Conservation (phyloP, 202 grass and related monocot species). For the Eragrostis tef region DNA sequence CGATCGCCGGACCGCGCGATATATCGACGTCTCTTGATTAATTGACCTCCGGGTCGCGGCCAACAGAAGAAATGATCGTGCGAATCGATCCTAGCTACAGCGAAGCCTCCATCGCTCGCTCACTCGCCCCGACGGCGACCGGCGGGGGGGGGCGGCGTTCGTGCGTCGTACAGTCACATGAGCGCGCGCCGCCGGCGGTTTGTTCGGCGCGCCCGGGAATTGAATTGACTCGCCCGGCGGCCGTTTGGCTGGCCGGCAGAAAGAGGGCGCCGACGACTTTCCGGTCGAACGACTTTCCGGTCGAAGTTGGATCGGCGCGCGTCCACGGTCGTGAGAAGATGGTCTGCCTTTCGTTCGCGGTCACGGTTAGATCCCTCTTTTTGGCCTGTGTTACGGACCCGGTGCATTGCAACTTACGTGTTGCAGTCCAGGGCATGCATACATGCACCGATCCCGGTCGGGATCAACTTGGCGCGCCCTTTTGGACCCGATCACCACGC, state of each 20-base stretch:
- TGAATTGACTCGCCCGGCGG: conserved; percentile 8
- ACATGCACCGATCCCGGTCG: too few species aligned
- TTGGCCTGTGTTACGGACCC: too few species aligned
- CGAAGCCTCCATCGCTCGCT: too few species aligned
- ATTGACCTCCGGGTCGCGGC: background rate
- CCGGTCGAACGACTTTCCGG: too few species aligned
- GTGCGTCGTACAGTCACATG: background rate
- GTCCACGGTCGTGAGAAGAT: too few species aligned
- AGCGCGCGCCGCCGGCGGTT: background rate
- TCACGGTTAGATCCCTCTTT: too few species aligned
- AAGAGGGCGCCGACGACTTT: background rate
- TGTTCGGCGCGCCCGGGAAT: background rate
- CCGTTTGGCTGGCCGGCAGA: background rate
- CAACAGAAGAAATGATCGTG: conserved; percentile 18
- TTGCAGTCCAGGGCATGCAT: too few species aligned
- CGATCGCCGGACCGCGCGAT: background rate
- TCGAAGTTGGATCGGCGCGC: too few species aligned
- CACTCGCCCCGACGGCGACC: background rate
- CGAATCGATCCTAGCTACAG: background rate
- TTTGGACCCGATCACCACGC: conserved; percentile 12
- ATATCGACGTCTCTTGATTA: background rate
- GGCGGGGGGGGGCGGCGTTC: background rate
- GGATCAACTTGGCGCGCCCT: background rate
- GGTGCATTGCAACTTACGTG: too few species aligned
- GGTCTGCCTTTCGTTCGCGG: too few species aligned